Base-by-base conservation (phyloP, 75 land plant species). In the Cupressus sempervirens region DNA sequence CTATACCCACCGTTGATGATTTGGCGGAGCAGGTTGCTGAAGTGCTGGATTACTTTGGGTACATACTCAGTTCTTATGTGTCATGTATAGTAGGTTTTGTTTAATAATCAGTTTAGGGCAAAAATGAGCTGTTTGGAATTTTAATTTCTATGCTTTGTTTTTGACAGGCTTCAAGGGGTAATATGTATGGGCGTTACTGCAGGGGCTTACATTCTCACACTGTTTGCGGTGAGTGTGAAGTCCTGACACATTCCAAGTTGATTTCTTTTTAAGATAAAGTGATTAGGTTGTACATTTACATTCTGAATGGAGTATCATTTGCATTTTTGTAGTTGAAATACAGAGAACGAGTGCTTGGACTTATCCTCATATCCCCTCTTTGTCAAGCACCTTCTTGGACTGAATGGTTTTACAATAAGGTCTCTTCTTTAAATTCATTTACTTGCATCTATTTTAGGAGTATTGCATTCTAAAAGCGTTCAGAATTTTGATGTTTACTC, bases 341-440 rank as follows among this genome's bases (percentile, higher is more conserved):
- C 77, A 88, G 92, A 82, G 93, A 94, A 12, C 96, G 96, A 23
- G 95, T 93, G 14, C 81, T 90, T 77, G 99, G 99, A 16, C 86
- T 97, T 81, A 96, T 97, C 32, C 92, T 97, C 35, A 90, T 97
- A 65, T 97, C 99, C 20, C 99, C 99, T 82, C 83, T 96, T 14
- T 94, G 98, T 86, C 92, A 90, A 88, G 91, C 90, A 32, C 94
- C 99, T 12, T 90, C 90, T 62, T 97, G 99, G 99, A 92, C 95
- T 11, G 99, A 97, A 88, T 97, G 99, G 99, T 87, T 97, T 23
- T 93, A 88, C 79, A 96, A 94, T 80, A 96, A 97, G 99, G 99
- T 96, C 53, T 45, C 82, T 86, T 82, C 29, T 84, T 9, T 43
- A 11, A 38, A n/a, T 6, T 45, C 50, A 62, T 50, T 0, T 12